Conservation (phyloP, 2,329 filamentous ascomycete genomes). For the Raffaelea albimanens region DNA sequence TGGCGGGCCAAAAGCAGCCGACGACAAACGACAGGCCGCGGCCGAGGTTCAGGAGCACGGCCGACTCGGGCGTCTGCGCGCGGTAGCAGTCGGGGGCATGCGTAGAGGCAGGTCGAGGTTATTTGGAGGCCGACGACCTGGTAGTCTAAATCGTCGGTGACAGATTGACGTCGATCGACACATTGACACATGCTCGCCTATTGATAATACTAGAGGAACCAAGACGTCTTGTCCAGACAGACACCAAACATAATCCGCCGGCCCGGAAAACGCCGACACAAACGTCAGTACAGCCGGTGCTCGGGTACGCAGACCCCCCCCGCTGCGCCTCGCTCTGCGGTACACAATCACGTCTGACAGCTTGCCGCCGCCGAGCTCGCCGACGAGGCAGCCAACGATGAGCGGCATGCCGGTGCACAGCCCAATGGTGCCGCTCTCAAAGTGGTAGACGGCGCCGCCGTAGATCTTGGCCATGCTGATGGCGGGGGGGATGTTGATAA, state of each 20-base stretch:
- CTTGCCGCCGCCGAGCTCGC: conserved; percentile 10
- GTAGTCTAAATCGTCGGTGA: neutral
- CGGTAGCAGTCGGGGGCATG: conserved; percentile 12
- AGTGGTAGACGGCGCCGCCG: conserved; percentile 8
- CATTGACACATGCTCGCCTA: neutral
- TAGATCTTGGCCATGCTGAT: conserved; percentile 13
- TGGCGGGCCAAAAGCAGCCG: conserved; percentile 10
- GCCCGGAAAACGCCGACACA: conserved; percentile 8
- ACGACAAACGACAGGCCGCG: conserved; percentile 10
- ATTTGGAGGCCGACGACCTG: conserved; percentile 11
- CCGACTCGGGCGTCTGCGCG: conserved; percentile 12
- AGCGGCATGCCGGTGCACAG: conserved; percentile 11
- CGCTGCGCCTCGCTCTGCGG: conserved; percentile 1
- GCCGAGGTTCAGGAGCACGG: conserved; percentile 10
- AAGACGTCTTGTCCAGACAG: conserved; percentile 6
- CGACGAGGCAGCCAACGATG: conserved; percentile 10
- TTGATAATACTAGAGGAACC: neutral
- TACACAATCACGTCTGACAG: conserved; percentile 11
- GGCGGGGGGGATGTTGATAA: conserved; percentile 12
- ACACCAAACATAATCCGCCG: conserved; percentile 10
- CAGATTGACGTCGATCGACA: neutral
- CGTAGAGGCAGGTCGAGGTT: conserved; percentile 11
- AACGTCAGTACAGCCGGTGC: conserved; percentile 10
- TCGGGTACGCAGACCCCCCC: conserved; percentile 7
- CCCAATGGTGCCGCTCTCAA: conserved; percentile 8